These are phyloP conservation scores for Fomitopsis pulvina DNA, from an alignment of 768 basidiomycete species.

Conservation along the genomic window DNA sequence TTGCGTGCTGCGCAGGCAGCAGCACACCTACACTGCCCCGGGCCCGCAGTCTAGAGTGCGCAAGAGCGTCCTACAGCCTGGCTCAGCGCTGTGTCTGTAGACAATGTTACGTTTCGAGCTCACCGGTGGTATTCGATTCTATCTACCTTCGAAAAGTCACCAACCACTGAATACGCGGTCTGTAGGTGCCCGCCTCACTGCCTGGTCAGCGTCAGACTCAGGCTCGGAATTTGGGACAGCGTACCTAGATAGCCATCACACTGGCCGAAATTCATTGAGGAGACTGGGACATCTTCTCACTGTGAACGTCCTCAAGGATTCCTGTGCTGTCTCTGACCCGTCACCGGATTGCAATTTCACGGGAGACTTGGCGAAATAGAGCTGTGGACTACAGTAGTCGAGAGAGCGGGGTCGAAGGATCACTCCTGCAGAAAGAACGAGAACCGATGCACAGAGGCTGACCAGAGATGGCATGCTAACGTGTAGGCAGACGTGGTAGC, in stretches of 20 bases:
- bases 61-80: slow-evolving; percentile 33
- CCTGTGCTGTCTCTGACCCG: slow-evolving; percentile 5
- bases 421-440: too few relatives aligned
- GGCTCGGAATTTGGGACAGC: not conserved
- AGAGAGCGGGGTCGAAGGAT: too few relatives aligned
- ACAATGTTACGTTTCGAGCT: not conserved
- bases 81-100: not conserved
- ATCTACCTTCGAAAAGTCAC: slow-evolving; percentile 54
- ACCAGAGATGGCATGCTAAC: too few relatives aligned
- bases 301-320: slow-evolving; percentile 18
- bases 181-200: slow-evolving; percentile 54
- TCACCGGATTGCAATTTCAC: too few relatives aligned
- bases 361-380: too few relatives aligned
- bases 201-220: not conserved
- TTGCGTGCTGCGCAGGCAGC: not conserved
- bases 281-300: slow-evolving; percentile 23
- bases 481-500: too few relatives aligned
- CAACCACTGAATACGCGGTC: slow-evolving; percentile 52
- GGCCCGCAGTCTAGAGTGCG: slow-evolving; percentile 55
- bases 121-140: slow-evolving; percentile 51
- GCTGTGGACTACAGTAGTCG: too few relatives aligned
- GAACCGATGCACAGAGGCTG: too few relatives aligned
- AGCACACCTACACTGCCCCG: slow-evolving; percentile 48
- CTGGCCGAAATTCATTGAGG: slow-evolving; percentile 19
- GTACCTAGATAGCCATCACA: slow-evolving; percentile 27